phyloP scores from a whole-genome alignment of 2,329 filamentous ascomycete species.

The Apiospora saccharicola region DNA sequence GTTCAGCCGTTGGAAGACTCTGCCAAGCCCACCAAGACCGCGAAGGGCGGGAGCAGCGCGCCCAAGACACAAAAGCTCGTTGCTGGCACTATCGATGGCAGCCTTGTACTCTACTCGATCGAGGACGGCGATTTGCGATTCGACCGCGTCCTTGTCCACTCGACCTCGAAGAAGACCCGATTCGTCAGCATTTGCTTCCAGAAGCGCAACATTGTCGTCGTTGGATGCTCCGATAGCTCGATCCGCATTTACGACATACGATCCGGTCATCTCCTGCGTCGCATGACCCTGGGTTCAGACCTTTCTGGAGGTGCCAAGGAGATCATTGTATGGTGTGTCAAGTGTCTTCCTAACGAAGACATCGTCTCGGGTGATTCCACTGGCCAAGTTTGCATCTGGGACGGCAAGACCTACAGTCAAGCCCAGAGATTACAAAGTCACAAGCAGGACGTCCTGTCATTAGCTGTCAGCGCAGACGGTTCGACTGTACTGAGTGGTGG shows the following conservation, averaged over 20 bases:
- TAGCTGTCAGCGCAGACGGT: conserved; percentile 38
- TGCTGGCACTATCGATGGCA: conserved; percentile 89
- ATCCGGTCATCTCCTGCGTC: conserved; percentile 77
- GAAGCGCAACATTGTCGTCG: conserved; percentile 80
- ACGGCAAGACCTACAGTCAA: conserved; percentile 89
- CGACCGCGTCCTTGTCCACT: conserved; percentile 75
- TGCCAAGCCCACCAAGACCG: conserved; percentile 35
- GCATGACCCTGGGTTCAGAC: conserved; percentile 86
- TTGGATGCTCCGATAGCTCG: conserved; percentile 93
- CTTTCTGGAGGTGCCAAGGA: conserved; percentile 80
- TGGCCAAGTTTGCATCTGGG: conserved; percentile 92
- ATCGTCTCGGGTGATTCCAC: conserved; percentile 96
- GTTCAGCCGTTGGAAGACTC: conserved; percentile 69
- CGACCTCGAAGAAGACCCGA: conserved; percentile 83
- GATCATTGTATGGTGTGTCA: conserved; percentile 92
- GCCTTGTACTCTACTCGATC: conserved; percentile 85
- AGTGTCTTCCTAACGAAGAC: conserved; percentile 83
- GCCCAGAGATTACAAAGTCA: conserved; percentile 87
- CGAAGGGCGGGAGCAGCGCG: conserved; percentile 34
- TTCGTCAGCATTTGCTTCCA: conserved; percentile 94
- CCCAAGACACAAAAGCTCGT: conserved; percentile 68
- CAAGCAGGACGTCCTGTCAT: conserved; percentile 28
- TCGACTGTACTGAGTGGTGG: conserved; percentile 86
- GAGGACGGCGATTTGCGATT: conserved; percentile 85
- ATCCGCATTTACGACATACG: conserved; percentile 90